A percentile compares a stretch with the other conserved stretches of the same genome.
phyloP scores from a whole-genome alignment of 495 filamentous ascomycete species.

The Thozetella sp. region DNA sequence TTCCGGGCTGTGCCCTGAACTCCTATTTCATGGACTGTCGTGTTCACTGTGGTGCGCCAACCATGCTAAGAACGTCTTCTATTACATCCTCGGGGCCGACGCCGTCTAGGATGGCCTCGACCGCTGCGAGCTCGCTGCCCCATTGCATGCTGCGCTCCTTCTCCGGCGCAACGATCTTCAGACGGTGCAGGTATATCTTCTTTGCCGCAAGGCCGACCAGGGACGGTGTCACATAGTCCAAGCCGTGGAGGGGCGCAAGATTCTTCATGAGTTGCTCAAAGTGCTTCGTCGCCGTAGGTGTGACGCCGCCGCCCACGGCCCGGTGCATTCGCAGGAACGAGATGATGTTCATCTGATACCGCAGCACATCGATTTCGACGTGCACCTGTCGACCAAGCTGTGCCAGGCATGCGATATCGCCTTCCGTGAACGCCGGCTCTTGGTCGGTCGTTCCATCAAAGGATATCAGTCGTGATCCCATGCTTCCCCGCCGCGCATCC shows the following conservation, averaged over 20 bases:
- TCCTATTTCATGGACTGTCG: not conserved
- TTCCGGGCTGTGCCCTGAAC: not conserved
- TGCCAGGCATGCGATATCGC: slow-evolving; percentile 38
- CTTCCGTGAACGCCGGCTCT: slow-evolving; percentile 23
- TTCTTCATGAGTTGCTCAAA: slow-evolving; percentile 67
- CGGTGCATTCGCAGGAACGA: slow-evolving; percentile 85
- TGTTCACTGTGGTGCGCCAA: slow-evolving; percentile 69
- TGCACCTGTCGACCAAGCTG: slow-evolving; percentile 24
- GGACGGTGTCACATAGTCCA: slow-evolving; percentile 82
- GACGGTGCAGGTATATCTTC: slow-evolving; percentile 87
- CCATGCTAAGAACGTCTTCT: slow-evolving; percentile 73
- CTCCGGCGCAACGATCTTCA: slow-evolving; percentile 67
- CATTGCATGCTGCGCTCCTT: slow-evolving; percentile 90
- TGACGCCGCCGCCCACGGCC: slow-evolving; percentile 76
- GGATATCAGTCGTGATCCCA: not conserved
- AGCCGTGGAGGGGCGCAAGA: slow-evolving; percentile 81
- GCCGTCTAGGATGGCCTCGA: slow-evolving; percentile 65
- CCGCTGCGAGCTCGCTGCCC: slow-evolving; percentile 76
- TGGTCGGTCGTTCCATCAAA: not conserved
- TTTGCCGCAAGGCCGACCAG: slow-evolving; percentile 80
- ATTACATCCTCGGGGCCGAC: slow-evolving; percentile 77
- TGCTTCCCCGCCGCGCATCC: not conserved
- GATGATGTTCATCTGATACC: slow-evolving; percentile 84
- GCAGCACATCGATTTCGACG: slow-evolving; percentile 62
- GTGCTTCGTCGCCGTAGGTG: slow-evolving; percentile 75